Evolutionary conservation across 2,329 filamentous ascomycete genomes (phyloP).

Genomic region (Exserohilum rostratum): DNA sequence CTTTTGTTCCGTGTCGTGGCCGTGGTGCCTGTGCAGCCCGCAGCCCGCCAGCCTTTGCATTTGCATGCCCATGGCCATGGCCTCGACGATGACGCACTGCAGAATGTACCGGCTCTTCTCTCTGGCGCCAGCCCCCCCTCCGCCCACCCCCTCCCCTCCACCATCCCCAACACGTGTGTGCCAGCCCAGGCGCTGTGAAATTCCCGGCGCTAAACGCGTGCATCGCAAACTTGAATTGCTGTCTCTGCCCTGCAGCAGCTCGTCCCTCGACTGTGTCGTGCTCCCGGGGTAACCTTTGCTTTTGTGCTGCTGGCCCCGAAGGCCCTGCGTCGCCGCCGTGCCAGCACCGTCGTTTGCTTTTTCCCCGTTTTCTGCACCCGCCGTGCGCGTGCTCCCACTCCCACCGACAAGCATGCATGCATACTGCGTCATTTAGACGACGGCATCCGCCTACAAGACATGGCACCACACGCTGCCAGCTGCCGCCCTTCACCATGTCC

Average conservation of each 20-base stretch:
- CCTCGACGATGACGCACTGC: conserved; percentile 27
- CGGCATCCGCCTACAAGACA: conserved; percentile 8
- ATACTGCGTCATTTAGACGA: not conserved
- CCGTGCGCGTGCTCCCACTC: too few species aligned
- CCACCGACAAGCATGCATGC: too few species aligned
- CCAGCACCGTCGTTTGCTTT: too few species aligned
- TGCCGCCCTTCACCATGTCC: conserved; percentile 1
- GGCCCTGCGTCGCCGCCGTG: conserved; percentile 17
- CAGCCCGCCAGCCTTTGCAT: too few species aligned
- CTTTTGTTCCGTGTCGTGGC: conserved; percentile 7
- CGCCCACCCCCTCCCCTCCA: too few species aligned
- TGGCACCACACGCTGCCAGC: conserved; percentile 4
- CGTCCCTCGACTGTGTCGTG: not conserved
- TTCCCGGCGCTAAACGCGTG: conserved; percentile 23
- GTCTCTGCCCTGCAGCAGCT: conserved; percentile 17
- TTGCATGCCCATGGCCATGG: conserved; percentile 9
- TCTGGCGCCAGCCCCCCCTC: too few species aligned
- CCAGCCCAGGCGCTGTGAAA: not conserved
- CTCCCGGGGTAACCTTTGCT: conserved; percentile 13
- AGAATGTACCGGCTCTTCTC: conserved; percentile 6
- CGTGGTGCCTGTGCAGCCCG: too few species aligned
- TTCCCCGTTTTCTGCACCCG: too few species aligned
- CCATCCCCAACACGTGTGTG: conserved; percentile 20
- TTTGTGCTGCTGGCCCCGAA: conserved; percentile 1
- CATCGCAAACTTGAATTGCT: conserved; percentile 6